These are phyloP conservation scores for Castanea sativa DNA, from an alignment of 306 rosid genomes.

Conservation along the genomic window DNA sequence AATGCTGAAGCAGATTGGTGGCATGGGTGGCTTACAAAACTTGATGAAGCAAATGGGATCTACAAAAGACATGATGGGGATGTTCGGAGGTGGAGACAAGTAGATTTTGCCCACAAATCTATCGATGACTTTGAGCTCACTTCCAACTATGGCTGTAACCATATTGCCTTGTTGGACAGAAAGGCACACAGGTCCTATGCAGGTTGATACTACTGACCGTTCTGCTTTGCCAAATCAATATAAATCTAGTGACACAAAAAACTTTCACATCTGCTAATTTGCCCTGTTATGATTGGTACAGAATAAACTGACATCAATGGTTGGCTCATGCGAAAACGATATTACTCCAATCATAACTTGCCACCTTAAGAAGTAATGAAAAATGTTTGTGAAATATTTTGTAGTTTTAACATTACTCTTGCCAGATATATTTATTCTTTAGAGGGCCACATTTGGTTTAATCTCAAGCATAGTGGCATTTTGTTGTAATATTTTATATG, in stretches of 20 bases:
- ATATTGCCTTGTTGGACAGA: background rate
- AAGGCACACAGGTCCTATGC: background rate
- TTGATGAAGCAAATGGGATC: slow-evolving; percentile 90
- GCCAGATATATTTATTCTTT: background rate
- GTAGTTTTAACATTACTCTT: too few relatives aligned
- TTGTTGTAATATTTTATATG: background rate
- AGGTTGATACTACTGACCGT: background rate
- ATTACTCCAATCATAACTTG: too few relatives aligned
- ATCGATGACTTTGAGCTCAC: background rate
- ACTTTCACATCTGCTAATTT: too few relatives aligned
- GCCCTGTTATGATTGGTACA: too few relatives aligned
- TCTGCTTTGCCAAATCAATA: background rate
- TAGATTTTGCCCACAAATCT: slow-evolving; percentile 9
- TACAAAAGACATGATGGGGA: slow-evolving; percentile 79
- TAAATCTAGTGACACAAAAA: too few relatives aligned
- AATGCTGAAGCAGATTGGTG: slow-evolving; percentile 86
- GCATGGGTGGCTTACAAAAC: slow-evolving; percentile 81
- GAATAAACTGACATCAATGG: too few relatives aligned
- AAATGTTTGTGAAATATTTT: too few relatives aligned
- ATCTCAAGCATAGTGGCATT: background rate
- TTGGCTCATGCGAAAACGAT: too few relatives aligned
- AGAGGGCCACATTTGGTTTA: background rate
- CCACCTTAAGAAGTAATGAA: too few relatives aligned
- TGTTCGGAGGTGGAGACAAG: slow-evolving; percentile 73
- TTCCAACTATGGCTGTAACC: background rate